phyloP scores from a whole-genome alignment of 2,329 filamentous ascomycete genomes.

The Lecanicillium sp. region DNA sequence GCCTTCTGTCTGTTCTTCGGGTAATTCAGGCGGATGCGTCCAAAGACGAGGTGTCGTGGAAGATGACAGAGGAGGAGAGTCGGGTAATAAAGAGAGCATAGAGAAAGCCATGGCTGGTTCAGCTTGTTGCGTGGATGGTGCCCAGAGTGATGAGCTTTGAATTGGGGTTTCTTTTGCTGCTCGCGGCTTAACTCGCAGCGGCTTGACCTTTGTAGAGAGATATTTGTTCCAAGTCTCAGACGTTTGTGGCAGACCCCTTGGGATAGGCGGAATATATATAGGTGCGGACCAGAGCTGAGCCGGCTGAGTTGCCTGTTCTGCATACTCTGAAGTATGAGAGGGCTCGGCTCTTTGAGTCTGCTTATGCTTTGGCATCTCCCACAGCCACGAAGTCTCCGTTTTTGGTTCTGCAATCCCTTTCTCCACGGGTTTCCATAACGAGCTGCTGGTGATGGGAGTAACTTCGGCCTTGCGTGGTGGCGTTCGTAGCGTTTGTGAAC shows the following conservation, averaged over 20 bases:
- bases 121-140: neutral
- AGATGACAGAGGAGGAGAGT: neutral
- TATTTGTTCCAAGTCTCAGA: neutral
- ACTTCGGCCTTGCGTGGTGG: constrained; percentile 7
- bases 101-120: constrained; percentile 9
- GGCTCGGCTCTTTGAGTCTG: neutral
- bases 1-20: constrained; percentile 10
- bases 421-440: constrained; percentile 2
- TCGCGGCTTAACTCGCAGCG: constrained; percentile 2
- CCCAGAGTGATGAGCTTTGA: constrained; percentile 4
- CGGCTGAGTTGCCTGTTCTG: constrained; percentile 1
- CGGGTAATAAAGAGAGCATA: constrained; percentile 3
- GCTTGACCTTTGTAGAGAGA: neutral
- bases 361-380: neutral
- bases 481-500: constrained; percentile 5
- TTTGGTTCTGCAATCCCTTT: neutral
- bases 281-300: constrained; percentile 4
- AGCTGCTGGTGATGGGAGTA: constrained; percentile 5
- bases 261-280: neutral
- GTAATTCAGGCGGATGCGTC: constrained; percentile 1
- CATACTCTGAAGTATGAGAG: too few species aligned
- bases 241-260: neutral
- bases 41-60: neutral
- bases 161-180: constrained; percentile 1
- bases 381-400: neutral